Evolutionary conservation across 2,329 filamentous ascomycete species (phyloP), one percentile per base, ranked within the genome.

Genomic region (Zasmidium angulare): DNA sequence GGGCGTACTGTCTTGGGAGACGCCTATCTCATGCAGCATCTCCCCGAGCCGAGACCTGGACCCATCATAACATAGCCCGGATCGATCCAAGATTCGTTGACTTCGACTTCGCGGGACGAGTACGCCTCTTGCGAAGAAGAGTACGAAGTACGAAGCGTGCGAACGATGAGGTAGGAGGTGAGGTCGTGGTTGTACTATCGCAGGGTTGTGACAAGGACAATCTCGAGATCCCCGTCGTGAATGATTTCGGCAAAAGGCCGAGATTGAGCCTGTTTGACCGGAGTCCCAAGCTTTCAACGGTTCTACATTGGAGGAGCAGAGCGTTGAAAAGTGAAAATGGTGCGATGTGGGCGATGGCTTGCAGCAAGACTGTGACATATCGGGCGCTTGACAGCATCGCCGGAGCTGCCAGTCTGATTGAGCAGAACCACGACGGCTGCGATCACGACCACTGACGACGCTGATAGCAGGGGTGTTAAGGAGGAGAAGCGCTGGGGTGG

Each of bases 11-110:
- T 43, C n/a, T 43, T 6, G n/a, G n/a, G 23, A 17, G 31, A 53
- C 31, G 51, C 51, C 51, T 53, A 46, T 46, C n/a, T n/a, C 51
- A 53, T 53, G 51, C 36, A 46, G 31, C 31, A 3, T 14, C 29
- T 20, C 50, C 50, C 26, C 23, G 21, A 52, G 26, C 50, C 50
- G 50, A 43, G 36, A 43, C 11, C 4, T 7, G 3, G 36, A 17
- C 14, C 36, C 12, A 4, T 43, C 36, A 17, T 17, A 7, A 17
- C n/a, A 17, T 17, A 24, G 21, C n/a, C 1, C 19, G n/a, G n/a
- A n/a, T n/a, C 36, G 24, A 20, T 52, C 50, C 24, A 36, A 24
- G 31, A n/a, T 52, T 29, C 14, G 11, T 52, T 12, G 20, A 17
- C 4, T 23, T 19, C 11, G 20, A 17, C 4, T 23, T 19, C 11